A percentile compares a stretch with the other conserved stretches of the same genome.
Evolutionary conservation across 1,284 basidiomycete genomes (phyloP).

Genomic region (Ganoderma boninense): DNA sequence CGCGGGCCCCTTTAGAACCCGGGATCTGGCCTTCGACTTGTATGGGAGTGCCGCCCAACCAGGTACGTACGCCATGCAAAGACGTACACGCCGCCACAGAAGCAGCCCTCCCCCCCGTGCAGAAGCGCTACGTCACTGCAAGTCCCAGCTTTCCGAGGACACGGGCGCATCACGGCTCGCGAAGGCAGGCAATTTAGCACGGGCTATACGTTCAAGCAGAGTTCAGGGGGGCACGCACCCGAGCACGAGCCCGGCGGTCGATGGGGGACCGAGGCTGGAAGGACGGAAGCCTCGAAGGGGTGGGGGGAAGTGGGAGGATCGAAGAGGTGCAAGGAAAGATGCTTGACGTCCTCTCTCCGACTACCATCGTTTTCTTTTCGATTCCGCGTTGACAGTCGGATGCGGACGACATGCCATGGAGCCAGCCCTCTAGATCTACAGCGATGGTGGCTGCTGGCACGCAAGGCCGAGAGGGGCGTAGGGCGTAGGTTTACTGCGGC

Average conservation of each 20-base stretch:
- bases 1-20: neutral
- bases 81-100: neutral
- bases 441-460: too few species aligned
- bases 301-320: conserved; percentile 4
- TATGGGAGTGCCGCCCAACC: conserved; percentile 5
- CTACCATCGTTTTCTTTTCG: too few species aligned
- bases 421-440: neutral
- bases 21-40: neutral
- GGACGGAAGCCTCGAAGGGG: conserved; percentile 4
- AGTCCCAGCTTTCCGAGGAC: conserved; percentile 1
- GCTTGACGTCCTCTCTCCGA: neutral
- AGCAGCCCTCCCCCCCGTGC: neutral
- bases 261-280: conserved; percentile 14
- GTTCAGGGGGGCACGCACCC: conserved; percentile 9
- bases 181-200: neutral
- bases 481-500: conserved; percentile 3
- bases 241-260: neutral
- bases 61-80: neutral
- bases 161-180: conserved; percentile 6
- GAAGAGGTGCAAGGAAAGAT: neutral
- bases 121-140: neutral
- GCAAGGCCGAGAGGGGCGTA: too few species aligned
- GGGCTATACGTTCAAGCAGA: conserved; percentile 16
- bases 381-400: neutral
- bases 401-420: neutral